Conservation (phyloP, 306 rosid genomes). For the Astragalus glycyphyllos region DNA sequence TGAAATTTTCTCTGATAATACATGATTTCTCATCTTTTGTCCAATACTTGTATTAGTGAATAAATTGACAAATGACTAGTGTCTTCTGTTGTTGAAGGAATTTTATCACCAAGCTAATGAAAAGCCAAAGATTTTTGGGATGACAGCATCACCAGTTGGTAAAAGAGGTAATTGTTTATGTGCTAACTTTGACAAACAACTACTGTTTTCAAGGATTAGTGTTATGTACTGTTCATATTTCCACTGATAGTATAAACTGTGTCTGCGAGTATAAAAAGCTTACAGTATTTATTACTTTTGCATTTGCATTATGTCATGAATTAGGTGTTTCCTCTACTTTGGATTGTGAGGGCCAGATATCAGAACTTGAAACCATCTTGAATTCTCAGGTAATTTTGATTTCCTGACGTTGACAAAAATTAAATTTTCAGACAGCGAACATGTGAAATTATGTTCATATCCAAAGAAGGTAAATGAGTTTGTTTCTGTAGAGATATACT, state of each 20-base stretch:
- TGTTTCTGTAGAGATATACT: constrained; percentile 64
- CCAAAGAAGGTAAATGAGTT: constrained; percentile 27
- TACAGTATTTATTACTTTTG: constrained; percentile 24
- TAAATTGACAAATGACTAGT: constrained; percentile 29
- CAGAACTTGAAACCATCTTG: constrained; percentile 76
- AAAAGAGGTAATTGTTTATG: constrained; percentile 64
- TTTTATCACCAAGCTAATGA: constrained; percentile 76
- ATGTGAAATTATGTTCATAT: constrained; percentile 23
- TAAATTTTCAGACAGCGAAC: constrained; percentile 30
- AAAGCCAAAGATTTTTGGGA: constrained; percentile 90
- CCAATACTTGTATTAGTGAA: constrained; percentile 18
- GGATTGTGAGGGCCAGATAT: constrained; percentile 77
- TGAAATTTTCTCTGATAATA: constrained; percentile 30
- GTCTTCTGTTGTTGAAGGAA: constrained; percentile 65
- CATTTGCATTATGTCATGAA: constrained; percentile 30
- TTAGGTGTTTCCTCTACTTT: constrained; percentile 73
- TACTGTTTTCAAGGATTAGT: not conserved
- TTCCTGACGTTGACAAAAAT: constrained; percentile 17
- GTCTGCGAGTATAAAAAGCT: not conserved
- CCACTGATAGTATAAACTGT: constrained; percentile 9
- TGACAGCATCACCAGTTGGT: constrained; percentile 91
- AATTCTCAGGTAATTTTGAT: constrained; percentile 69
- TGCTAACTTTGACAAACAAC: too few relatives aligned
- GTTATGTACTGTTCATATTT: constrained; percentile 12
- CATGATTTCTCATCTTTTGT: constrained; percentile 26